Evolutionary conservation across 768 basidiomycete genomes (phyloP), one percentile per base, ranked within the genome.

Genomic region (Pleurotus giganteus): DNA sequence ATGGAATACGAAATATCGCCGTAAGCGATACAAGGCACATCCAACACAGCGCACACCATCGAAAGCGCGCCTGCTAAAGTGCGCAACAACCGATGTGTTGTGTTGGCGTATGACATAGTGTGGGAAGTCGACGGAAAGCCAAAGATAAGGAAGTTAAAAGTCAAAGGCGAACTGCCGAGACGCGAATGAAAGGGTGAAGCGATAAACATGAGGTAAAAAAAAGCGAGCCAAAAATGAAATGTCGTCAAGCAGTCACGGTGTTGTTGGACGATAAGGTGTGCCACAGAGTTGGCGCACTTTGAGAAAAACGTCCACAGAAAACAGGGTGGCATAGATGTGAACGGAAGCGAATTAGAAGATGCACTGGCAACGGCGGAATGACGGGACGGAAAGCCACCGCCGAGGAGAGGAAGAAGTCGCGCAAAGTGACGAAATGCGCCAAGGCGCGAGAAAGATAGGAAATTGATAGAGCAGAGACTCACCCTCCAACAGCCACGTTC

Each of bases 401-500:
- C 3, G 15, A 5, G 19, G 15, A 23, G 0, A 37, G 7, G 37
- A 12, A 15, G 49, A 51, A 51, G 23, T 26, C n/a, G 24, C 29
- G 11, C 21, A 23, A 23, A 12, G 32, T 37, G 32, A 8, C 17
- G 15, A 36, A 27, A 36, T 2, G 23, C n/a, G 19, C 8, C 2
- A 7, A 12, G 34, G 34, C 11, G 23, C 13, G 32, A 37, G 17
- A 36, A 24, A 26, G 21, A 26, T 51, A 34, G 32, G n/a, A 7
- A 51, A 2, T 23, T 17, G 37, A 36, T 19, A n/a, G 34, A 24
- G n/a, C n/a, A 51, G n/a, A 37, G n/a, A 51, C 49, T 51, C 49
- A 51, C 49, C 49, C 49, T 51, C 93, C 93, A 8, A 82, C 90
- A 1, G 85, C 91, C 31, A 94, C 79, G 66, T 89, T 81, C 65